Base-by-base conservation (phyloP, 306 rosid species). In the Trifolium pratense region DNA sequence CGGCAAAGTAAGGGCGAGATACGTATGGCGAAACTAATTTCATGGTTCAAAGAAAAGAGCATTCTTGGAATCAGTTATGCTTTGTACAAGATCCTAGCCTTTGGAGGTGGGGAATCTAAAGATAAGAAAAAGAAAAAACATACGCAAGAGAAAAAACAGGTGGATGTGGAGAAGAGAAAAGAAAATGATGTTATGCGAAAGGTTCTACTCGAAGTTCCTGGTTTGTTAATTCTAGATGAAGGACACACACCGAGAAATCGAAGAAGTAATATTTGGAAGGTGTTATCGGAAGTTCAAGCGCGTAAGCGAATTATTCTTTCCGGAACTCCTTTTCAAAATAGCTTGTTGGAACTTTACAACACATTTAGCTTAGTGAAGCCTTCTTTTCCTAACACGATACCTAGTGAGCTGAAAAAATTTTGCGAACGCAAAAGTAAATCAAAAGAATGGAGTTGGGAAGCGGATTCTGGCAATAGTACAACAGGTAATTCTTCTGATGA, bases 301-400 rank as follows among this genome's bases (percentile, higher is more conserved):
- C 49, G 7, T 36, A 83, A 79, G 61, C 34, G 87, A 16, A 60
- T 83, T 31, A 74, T 83, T 26, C 87, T 83, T 9, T 79, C 87
- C 0, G 87, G 87, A 8, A 83, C 87, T 66, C 87, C 87, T 59
- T 83, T 83, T 46, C 87, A 83, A 52, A 83, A 83, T 42, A 83
- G 58, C 10, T 79, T 79, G 12, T 20, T 64, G 21, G 86, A 83
- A 34, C 81, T 83, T 6, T 79, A 83, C 7, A 83, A 75, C 43
- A 83, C 76, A 1, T 6, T 83, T 8, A 64, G 73, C 34, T 56
- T 56, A 23, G 61, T 56, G 61, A 56, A 56, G 61, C 61, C 61
- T 56, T 56, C 61, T 5, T 56, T 56, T 56, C 61, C 61, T 56
- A 56, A 56, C 16, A 56, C 32, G 16, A 56, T 56, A 11, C 61